Conservation (phyloP, 2,329 filamentous ascomycete genomes). For the Rutstroemia sp. region DNA sequence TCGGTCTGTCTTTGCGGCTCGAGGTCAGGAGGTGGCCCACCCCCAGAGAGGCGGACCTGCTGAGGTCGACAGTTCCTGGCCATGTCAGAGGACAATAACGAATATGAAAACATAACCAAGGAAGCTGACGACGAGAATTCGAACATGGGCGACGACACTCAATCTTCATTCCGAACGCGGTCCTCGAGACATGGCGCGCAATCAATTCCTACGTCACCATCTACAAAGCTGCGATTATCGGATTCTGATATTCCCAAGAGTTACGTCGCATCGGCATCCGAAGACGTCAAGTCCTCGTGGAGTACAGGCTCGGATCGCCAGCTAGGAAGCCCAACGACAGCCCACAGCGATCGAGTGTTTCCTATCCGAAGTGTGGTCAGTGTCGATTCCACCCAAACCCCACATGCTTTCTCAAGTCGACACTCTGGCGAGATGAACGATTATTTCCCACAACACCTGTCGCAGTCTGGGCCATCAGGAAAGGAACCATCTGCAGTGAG, state of each 20-base stretch:
- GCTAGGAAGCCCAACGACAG: constrained; percentile 14
- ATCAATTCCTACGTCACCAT: not conserved
- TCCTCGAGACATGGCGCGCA: not conserved
- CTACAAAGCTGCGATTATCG: constrained; percentile 4
- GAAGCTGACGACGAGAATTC: not conserved
- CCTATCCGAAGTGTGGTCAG: constrained; percentile 26
- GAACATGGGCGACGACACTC: not conserved
- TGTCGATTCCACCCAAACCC: constrained; percentile 23
- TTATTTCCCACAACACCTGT: constrained; percentile 14
- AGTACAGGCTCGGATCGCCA: constrained; percentile 16
- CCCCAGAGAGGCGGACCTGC: not conserved
- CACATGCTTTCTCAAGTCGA: constrained; percentile 12
- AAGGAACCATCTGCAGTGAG: not conserved
- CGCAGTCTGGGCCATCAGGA: not conserved
- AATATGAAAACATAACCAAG: not conserved
- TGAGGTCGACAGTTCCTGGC: not conserved
- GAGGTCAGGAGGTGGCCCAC: not conserved
- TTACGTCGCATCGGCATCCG: not conserved
- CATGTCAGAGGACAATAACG: not conserved
- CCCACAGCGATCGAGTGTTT: constrained; percentile 20
- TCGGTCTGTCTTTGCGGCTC: not conserved
- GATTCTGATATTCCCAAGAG: constrained; percentile 3
- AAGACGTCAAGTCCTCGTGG: constrained; percentile 13
- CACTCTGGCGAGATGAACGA: constrained; percentile 14
- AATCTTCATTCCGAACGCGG: constrained; percentile 1